phyloP scores from a whole-genome alignment of 306 rosid species.

The Abrus pulchellus region DNA sequence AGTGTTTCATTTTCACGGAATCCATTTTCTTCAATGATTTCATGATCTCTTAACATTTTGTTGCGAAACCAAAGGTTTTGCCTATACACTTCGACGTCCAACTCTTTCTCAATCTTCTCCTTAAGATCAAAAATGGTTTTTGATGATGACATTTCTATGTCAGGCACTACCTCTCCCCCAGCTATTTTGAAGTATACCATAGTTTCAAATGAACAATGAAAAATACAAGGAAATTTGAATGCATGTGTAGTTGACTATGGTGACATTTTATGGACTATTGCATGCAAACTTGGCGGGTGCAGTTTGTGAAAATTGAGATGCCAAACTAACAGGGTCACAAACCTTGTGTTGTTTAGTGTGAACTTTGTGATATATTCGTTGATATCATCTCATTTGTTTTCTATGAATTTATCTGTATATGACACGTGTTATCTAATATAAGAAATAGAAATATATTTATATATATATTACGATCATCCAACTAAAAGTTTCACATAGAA shows the following conservation, averaged over 20 bases:
- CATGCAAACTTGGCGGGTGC: conserved; percentile 22
- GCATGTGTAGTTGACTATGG: conserved; percentile 20
- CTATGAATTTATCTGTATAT: background rate
- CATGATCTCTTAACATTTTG: conserved; percentile 4
- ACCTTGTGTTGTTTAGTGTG: conserved; percentile 33
- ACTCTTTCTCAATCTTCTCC: conserved; percentile 29
- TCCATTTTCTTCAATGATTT: background rate
- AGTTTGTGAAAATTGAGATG: conserved; percentile 33
- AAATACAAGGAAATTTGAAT: background rate
- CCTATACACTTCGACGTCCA: conserved; percentile 38
- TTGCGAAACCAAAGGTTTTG: conserved; percentile 47
- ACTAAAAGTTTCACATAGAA: background rate
- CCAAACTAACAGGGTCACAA: conserved; percentile 51
- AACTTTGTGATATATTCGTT: conserved; percentile 44
- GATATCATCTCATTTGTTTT: conserved; percentile 39
- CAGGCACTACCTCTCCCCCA: conserved; percentile 49
- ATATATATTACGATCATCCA: background rate
- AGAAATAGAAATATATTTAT: background rate
- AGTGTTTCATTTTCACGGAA: background rate
- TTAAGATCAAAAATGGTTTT: conserved; percentile 46
- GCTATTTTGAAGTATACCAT: conserved; percentile 37
- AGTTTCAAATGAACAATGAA: background rate
- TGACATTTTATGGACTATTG: conserved; percentile 16
- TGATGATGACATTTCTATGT: conserved; percentile 2
- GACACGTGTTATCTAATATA: conserved; percentile 17